These are phyloP conservation scores for Urochloa ruziziensis DNA, from an alignment of 176 grass and related monocot genomes.

Conservation along the genomic window DNA sequence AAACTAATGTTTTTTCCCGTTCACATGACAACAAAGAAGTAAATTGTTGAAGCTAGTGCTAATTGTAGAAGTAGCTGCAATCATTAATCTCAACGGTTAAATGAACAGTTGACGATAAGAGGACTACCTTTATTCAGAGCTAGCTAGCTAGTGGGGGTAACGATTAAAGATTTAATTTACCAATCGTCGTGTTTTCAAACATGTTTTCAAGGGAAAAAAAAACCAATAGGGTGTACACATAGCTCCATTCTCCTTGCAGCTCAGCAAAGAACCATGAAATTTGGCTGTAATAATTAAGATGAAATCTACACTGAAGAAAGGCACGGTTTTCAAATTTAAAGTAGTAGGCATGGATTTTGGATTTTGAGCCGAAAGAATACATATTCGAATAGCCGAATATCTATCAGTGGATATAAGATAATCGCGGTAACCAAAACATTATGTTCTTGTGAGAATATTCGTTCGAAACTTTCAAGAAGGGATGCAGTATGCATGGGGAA, in stretches of 20 bases:
- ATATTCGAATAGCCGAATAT: neutral
- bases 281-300: neutral
- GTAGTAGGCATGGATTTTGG: neutral
- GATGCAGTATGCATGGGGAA: neutral
- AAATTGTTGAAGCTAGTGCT: neutral
- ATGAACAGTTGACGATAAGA: neutral
- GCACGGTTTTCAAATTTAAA: neutral
- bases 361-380: neutral
- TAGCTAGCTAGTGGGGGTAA: neutral
- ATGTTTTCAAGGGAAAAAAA: neutral
- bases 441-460: no score
- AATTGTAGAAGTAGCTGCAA: neutral
- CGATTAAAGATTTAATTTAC: neutral
- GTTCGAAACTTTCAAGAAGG: neutral
- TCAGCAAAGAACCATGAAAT: neutral
- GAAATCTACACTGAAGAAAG: neutral
- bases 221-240: neutral
- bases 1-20: neutral
- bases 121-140: neutral
- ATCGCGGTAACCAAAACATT: no score
- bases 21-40: neutral
- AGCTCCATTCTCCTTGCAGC: neutral
- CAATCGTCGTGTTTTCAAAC: neutral
- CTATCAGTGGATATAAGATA: neutral
- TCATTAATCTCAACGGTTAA: no score